phyloP scores from a whole-genome alignment of 495 filamentous ascomycete genomes.

The Aspergillus sclerotiicarbonarius region DNA sequence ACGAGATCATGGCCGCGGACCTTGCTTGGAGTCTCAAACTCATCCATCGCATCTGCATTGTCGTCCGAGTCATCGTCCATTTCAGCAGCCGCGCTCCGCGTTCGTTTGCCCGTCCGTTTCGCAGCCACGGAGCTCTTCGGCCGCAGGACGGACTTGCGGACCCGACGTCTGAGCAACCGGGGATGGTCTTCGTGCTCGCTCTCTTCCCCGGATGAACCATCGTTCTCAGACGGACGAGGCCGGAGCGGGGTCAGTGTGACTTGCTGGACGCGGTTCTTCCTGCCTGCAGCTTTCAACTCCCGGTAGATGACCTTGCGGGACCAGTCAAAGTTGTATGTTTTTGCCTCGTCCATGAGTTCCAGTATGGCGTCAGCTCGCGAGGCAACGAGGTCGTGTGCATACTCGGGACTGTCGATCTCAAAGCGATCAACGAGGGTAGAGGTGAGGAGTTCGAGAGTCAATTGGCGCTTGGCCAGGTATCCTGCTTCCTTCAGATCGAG shows the following conservation, averaged over 20 bases:
- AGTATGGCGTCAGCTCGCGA: constrained; percentile 33
- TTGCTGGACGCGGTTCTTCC: constrained; percentile 24
- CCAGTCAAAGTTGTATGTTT: constrained; percentile 38
- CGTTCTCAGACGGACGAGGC: constrained; percentile 22
- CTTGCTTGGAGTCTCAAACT: constrained; percentile 48
- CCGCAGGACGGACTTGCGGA: constrained; percentile 51
- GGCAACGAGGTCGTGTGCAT: constrained; percentile 37
- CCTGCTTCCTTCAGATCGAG: constrained; percentile 39
- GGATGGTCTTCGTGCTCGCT: constrained; percentile 26
- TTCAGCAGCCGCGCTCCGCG: constrained; percentile 37
- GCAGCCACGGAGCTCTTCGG: constrained; percentile 44
- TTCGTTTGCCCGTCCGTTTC: constrained; percentile 48
- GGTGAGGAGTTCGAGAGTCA: constrained; percentile 40
- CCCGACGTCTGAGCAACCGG: constrained; percentile 26
- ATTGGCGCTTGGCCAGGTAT: constrained; percentile 44
- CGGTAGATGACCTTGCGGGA: constrained; percentile 46
- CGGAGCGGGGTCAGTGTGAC: constrained; percentile 37
- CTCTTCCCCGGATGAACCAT: constrained; percentile 43
- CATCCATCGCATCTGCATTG: constrained; percentile 40
- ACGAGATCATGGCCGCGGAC: constrained; percentile 40
- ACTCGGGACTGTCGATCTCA: constrained; percentile 31
- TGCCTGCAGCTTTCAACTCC: constrained; percentile 35
- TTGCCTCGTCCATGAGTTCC: constrained; percentile 39
- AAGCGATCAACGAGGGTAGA: constrained; percentile 28
- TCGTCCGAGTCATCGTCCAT: constrained; percentile 31